Conservation (phyloP, 202 grass and related monocot species). For the Setaria viridis region DNA sequence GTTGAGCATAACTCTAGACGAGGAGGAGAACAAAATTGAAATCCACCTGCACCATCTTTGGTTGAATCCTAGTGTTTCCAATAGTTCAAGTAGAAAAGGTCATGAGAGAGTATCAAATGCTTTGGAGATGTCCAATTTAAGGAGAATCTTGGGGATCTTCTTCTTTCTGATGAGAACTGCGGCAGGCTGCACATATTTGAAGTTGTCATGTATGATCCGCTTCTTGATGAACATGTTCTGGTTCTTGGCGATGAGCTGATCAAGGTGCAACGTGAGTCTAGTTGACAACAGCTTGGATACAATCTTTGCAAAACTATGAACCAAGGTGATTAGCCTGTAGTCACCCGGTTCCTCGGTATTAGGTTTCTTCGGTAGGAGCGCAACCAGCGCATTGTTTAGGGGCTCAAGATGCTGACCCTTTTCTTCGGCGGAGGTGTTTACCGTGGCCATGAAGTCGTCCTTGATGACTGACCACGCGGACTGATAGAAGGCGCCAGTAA, state of each 20-base stretch:
- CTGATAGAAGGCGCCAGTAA: too few relatives aligned
- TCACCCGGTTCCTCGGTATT: accelerated
- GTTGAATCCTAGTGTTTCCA: too few relatives aligned
- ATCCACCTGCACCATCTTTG: too few relatives aligned
- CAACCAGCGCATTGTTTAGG: background rate
- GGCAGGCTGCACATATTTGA: background rate
- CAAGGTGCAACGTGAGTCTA: background rate
- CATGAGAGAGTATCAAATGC: too few relatives aligned
- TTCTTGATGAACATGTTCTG: background rate
- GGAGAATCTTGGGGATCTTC: too few relatives aligned
- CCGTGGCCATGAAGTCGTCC: too few relatives aligned
- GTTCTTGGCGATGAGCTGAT: accelerated
- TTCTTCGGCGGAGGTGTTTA: too few relatives aligned
- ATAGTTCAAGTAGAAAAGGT: too few relatives aligned
- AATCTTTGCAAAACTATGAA: background rate
- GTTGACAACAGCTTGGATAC: background rate
- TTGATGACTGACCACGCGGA: too few relatives aligned
- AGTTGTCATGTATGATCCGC: background rate
- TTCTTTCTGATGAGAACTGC: background rate
- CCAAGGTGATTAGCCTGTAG: background rate
- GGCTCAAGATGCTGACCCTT: background rate
- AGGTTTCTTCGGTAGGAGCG: accelerated
- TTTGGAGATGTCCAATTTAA: too few relatives aligned
- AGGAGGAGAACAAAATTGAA: too few relatives aligned
- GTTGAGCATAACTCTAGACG: too few relatives aligned